Evolutionary conservation across 2,329 filamentous ascomycete genomes (phyloP).

Genomic region (Tolypocladium cylindrosporum): DNA sequence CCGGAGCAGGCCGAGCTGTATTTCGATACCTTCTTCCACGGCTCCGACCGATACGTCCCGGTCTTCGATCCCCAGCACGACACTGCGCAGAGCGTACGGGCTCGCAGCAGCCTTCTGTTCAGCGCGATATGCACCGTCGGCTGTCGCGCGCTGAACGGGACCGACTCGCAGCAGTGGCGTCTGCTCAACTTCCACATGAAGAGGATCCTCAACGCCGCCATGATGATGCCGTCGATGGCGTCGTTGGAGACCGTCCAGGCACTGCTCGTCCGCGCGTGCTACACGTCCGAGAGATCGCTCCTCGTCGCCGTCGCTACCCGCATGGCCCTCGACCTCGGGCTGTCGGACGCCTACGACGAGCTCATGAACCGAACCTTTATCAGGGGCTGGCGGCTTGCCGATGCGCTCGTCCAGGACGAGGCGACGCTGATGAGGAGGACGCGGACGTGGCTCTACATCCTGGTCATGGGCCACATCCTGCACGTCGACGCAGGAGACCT

Average conservation of each 20-base stretch:
- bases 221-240: constrained; percentile 13
- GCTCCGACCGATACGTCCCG: constrained; percentile 16
- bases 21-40: constrained; percentile 14
- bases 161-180: constrained; percentile 27
- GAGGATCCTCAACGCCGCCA: constrained; percentile 29
- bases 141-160: constrained; percentile 31
- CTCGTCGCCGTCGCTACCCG: constrained; percentile 38
- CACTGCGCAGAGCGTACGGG: constrained; percentile 31
- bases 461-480: constrained; percentile 41
- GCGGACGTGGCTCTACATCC: constrained; percentile 41
- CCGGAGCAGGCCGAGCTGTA: constrained; percentile 12
- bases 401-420: constrained; percentile 9
- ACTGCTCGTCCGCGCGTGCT: constrained; percentile 39
- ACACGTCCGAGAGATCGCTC: constrained; percentile 39
- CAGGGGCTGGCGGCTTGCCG: neutral
- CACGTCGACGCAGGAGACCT: constrained; percentile 26
- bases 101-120: constrained; percentile 38
- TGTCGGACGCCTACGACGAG: constrained; percentile 32
- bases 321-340: constrained; percentile 37
- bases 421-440: constrained; percentile 27
- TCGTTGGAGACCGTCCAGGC: constrained; percentile 41
- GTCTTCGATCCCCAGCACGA: constrained; percentile 23
- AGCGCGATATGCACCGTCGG: constrained; percentile 42
- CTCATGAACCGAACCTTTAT: constrained; percentile 14
- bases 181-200: constrained; percentile 33